Evolutionary conservation across 2,329 filamentous ascomycete genomes (phyloP).

Genomic region (Venturia asperata): DNA sequence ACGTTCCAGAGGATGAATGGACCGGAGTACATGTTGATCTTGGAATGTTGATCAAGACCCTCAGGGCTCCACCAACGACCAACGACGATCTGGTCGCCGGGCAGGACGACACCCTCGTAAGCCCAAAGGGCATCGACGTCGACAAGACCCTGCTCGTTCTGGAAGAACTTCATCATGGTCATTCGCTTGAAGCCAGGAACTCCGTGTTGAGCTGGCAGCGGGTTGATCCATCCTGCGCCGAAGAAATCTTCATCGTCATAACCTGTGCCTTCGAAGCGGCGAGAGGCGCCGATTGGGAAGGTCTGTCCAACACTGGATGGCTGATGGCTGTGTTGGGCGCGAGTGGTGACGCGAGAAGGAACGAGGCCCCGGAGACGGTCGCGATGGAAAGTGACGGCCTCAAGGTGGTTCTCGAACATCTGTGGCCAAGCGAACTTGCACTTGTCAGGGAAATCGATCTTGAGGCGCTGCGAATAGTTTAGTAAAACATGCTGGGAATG

Average conservation of each 20-base stretch:
- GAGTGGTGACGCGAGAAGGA: constrained; percentile 25
- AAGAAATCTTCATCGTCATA: constrained; percentile 32
- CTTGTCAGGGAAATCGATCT: constrained; percentile 28
- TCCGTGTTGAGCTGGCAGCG: constrained; percentile 41
- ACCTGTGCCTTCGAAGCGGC: constrained; percentile 34
- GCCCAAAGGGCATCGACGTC: constrained; percentile 38
- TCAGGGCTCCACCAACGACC: constrained; percentile 41
- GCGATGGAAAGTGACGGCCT: constrained; percentile 25
- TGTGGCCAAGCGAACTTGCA: constrained; percentile 31
- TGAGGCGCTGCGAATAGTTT: constrained; percentile 27
- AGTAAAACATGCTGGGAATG: constrained; percentile 20
- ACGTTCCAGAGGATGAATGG: constrained; percentile 38
- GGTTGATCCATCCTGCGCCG: constrained; percentile 43
- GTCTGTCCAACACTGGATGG: neutral
- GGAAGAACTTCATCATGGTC: constrained; percentile 48
- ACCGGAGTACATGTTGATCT: constrained; percentile 29
- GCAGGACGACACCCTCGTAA: constrained; percentile 44
- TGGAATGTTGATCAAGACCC: constrained; percentile 23
- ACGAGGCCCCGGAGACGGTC: constrained; percentile 21
- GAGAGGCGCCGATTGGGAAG: constrained; percentile 15
- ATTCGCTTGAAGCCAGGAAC: constrained; percentile 50
- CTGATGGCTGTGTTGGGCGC: constrained; percentile 27
- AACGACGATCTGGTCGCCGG: constrained; percentile 41
- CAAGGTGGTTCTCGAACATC: constrained; percentile 36
- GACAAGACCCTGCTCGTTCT: constrained; percentile 26